phyloP scores from a whole-genome alignment of 306 rosid genomes.

The Cucurbita argyrosperma region DNA sequence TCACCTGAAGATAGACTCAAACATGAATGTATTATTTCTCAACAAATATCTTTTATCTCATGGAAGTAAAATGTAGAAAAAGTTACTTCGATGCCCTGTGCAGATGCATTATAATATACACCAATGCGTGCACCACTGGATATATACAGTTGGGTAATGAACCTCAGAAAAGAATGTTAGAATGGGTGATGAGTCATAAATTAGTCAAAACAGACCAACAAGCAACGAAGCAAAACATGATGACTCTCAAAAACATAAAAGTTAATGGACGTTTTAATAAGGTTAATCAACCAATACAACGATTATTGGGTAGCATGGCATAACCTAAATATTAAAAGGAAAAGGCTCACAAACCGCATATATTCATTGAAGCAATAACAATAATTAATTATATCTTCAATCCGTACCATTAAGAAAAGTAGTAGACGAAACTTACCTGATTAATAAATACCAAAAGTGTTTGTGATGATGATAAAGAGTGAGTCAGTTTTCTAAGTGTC shows the following conservation, averaged over 20 bases:
- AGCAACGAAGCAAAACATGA: background rate
- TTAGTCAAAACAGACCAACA: background rate
- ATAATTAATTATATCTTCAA: background rate
- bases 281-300: background rate
- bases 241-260: background rate
- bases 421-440: conserved; percentile 40
- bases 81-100: background rate
- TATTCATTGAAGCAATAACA: background rate
- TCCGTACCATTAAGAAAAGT: background rate
- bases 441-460: conserved; percentile 63
- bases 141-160: background rate
- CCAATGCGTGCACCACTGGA: background rate
- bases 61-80: background rate
- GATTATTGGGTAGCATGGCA: background rate
- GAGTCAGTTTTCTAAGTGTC: conserved; percentile 86
- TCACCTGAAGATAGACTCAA: conserved; percentile 32
- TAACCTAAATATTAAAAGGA: background rate
- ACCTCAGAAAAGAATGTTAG: background rate
- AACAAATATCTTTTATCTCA: background rate
- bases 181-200: background rate
- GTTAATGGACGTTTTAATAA: background rate
- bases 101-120: background rate
- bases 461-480: conserved; percentile 67
- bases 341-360: background rate
- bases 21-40: background rate